A percentile compares a stretch with the other conserved stretches of the same genome.
Evolutionary conservation across 441 rosid species (phyloP).

Genomic region (Rhodomyrtus psidioides): DNA sequence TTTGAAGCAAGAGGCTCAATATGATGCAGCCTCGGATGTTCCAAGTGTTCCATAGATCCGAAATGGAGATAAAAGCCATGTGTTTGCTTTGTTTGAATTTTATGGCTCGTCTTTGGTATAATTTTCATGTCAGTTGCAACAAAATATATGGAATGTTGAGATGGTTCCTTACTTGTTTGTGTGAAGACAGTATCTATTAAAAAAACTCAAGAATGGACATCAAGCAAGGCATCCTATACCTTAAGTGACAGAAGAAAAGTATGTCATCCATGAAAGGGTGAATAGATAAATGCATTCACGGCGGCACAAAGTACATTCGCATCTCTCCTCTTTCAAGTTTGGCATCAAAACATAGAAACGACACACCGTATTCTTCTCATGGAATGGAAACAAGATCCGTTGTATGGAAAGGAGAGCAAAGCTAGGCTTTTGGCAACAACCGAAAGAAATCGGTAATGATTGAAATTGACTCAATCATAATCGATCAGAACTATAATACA

Average conservation of each 20-base stretch:
- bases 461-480: background rate
- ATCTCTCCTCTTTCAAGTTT: too few species aligned
- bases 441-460: too few species aligned
- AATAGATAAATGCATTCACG: background rate
- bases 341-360: too few species aligned
- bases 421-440: too few species aligned
- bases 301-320: too few species aligned
- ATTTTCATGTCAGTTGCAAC: background rate
- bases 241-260: background rate
- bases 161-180: background rate
- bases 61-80: too few species aligned
- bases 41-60: background rate
- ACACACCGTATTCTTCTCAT: background rate
- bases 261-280: background rate
- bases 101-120: background rate
- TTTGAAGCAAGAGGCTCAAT: too few species aligned
- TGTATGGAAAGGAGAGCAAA: too few species aligned
- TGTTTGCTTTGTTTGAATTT: background rate
- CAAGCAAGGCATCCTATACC: background rate
- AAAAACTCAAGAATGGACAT: background rate
- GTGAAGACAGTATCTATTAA: too few species aligned
- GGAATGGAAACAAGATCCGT: background rate
- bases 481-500: background rate
- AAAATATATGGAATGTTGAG: background rate
- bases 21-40: background rate